Conservation (phyloP, 768 basidiomycete genomes). For the Mycena capillaripes region DNA sequence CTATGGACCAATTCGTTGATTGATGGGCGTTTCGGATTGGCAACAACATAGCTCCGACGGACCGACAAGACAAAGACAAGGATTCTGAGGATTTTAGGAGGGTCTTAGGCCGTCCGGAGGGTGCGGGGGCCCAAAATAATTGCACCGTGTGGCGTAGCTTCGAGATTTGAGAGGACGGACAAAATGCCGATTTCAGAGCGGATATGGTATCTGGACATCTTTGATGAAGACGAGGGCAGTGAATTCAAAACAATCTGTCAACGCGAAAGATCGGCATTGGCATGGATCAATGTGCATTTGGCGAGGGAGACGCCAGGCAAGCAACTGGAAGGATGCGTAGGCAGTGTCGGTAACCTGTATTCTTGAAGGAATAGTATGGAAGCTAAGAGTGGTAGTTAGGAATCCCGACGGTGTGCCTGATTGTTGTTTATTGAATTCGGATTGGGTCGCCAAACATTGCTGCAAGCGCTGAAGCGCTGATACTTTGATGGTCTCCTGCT, state of each 20-base stretch:
- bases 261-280: not conserved
- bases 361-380: too few relatives aligned
- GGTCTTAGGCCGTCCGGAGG: too few relatives aligned
- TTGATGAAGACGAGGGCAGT: conserved; percentile 1
- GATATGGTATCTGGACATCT: too few relatives aligned
- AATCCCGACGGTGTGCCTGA: not conserved
- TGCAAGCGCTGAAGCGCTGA: too few relatives aligned
- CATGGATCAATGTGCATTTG: not conserved
- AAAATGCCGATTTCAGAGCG: too few relatives aligned
- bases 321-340: not conserved
- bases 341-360: not conserved
- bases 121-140: too few relatives aligned
- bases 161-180: too few relatives aligned
- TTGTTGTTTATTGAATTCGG: not conserved
- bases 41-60: not conserved
- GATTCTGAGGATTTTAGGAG: too few relatives aligned
- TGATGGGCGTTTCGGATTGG: not conserved
- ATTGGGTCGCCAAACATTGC: not conserved
- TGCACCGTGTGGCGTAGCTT: too few relatives aligned
- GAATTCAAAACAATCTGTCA: conserved; percentile 7
- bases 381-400: not conserved
- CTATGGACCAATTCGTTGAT: not conserved
- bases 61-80: too few relatives aligned
- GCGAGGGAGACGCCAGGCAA: not conserved
- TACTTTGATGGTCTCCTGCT: conserved; percentile 23